These are phyloP conservation scores for Chlamydomonas sp. DNA, from an alignment of 139 green algal genomes.

Conservation along the genomic window DNA sequence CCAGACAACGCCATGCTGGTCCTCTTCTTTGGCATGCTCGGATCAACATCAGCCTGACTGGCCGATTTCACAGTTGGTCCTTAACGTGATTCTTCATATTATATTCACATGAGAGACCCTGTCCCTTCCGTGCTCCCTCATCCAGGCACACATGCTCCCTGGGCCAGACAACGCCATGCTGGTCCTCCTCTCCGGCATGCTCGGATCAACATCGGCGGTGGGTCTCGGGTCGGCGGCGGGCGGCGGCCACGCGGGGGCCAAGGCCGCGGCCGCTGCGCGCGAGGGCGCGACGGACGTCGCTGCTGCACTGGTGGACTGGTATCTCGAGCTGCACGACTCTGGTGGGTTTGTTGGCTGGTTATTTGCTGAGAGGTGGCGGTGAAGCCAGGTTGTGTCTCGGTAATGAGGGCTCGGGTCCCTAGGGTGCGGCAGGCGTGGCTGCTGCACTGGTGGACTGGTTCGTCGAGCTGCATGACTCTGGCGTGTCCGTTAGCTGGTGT, in stretches of 20 bases:
- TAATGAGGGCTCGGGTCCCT: too few relatives aligned
- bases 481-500: not conserved
- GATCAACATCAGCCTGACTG: not conserved
- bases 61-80: too few relatives aligned
- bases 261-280: not conserved
- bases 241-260: not conserved
- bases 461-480: conserved; percentile 39
- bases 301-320: not conserved
- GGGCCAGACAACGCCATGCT: conserved; percentile 47
- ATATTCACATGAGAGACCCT: too few relatives aligned
- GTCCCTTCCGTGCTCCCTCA: too few relatives aligned
- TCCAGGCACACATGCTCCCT: conserved; percentile 53
- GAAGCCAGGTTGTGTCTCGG: too few relatives aligned
- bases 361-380: too few relatives aligned
- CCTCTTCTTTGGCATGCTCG: conserved; percentile 24
- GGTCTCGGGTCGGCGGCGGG: not conserved
- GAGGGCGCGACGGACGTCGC: conserved; percentile 10
- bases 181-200: conserved; percentile 27
- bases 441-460: conserved; percentile 48
- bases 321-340: conserved; percentile 11
- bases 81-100: too few relatives aligned
- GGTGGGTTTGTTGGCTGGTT: not conserved
- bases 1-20: conserved; percentile 45
- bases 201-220: not conserved
- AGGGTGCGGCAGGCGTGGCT: conserved; percentile 34